These are phyloP conservation scores for Aegilops speltoides DNA, from an alignment of 176 grass and related monocot genomes.

Conservation along the genomic window DNA sequence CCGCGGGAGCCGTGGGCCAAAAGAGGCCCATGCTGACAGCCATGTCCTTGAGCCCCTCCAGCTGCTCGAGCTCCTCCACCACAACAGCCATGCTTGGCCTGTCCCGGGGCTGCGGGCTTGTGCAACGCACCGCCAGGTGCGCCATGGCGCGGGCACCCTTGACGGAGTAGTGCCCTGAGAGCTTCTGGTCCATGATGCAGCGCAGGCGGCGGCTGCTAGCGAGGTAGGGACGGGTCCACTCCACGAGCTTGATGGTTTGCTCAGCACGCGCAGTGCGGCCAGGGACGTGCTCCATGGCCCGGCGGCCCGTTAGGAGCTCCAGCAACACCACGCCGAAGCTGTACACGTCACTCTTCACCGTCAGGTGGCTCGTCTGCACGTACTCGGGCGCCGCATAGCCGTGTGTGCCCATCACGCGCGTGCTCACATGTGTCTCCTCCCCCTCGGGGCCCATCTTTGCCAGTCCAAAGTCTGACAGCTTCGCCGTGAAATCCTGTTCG, in stretches of 20 bases:
- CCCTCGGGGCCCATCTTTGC: conserved; percentile 89
- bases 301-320: conserved; percentile 80
- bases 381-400: conserved; percentile 90
- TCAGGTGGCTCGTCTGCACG: conserved; percentile 81
- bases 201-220: conserved; percentile 62
- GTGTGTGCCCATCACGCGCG: conserved; percentile 90
- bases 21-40: conserved; percentile 49
- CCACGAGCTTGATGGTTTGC: conserved; percentile 68
- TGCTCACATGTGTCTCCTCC: conserved; percentile 87
- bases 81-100: conserved; percentile 53
- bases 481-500: conserved; percentile 69
- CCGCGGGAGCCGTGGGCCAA: conserved; percentile 40
- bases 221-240: conserved; percentile 68
- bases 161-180: conserved; percentile 62
- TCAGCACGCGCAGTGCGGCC: conserved; percentile 25
- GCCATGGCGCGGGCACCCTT: conserved; percentile 69
- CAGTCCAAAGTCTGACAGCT: conserved; percentile 88
- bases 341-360: conserved; percentile 80
- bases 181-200: conserved; percentile 68
- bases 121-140: conserved; percentile 55
- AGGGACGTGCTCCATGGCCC: conserved; percentile 60
- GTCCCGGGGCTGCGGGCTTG: conserved; percentile 60
- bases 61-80: conserved; percentile 48
- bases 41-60: conserved; percentile 79
- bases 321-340: conserved; percentile 86